phyloP scores from a whole-genome alignment of 2,329 filamentous ascomycete genomes.

The Penicillium sp. region DNA sequence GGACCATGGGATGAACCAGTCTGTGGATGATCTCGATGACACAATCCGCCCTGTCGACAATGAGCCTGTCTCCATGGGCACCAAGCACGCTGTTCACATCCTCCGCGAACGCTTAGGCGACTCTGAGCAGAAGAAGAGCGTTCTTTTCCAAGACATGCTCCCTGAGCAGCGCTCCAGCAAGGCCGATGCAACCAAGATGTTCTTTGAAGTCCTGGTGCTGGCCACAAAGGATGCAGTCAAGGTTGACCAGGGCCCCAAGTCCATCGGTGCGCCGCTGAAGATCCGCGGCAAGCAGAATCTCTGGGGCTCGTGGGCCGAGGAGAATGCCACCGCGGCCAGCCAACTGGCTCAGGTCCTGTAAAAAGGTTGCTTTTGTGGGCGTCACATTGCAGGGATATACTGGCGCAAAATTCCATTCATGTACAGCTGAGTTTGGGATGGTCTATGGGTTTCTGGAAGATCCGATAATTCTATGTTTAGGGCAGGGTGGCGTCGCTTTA shows the following conservation, averaged over 20 bases:
- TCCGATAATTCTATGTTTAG: constrained; percentile 21
- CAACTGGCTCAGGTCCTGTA: constrained; percentile 37
- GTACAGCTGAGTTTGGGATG: constrained; percentile 30
- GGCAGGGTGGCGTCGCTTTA: constrained; percentile 11
- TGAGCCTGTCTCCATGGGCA: constrained; percentile 85
- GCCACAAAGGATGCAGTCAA: constrained; percentile 98
- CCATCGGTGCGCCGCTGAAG: constrained; percentile 77
- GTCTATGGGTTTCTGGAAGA: constrained; percentile 28
- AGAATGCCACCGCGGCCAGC: constrained; percentile 51
- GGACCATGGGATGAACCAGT: constrained; percentile 51
- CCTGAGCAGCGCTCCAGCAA: constrained; percentile 80
- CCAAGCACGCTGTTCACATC: constrained; percentile 93
- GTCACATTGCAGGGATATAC: constrained; percentile 12
- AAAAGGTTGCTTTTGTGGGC: constrained; percentile 15
- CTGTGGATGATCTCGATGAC: constrained; percentile 73
- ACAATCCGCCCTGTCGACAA: constrained; percentile 82
- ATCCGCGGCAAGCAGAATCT: constrained; percentile 92
- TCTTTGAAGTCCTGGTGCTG: constrained; percentile 94
- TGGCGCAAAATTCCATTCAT: constrained; percentile 28
- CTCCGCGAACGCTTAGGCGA: constrained; percentile 83
- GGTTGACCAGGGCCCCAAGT: constrained; percentile 78
- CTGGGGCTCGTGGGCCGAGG: constrained; percentile 95
- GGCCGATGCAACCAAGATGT: constrained; percentile 98
- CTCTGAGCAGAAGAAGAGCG: constrained; percentile 75
- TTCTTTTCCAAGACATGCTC: constrained; percentile 89